Percentiles rank a stretch among this genome's conserved stretches.
Evolutionary conservation across 148 eudicot species (phyloP).

Genomic region (Camellia granthamiana): DNA sequence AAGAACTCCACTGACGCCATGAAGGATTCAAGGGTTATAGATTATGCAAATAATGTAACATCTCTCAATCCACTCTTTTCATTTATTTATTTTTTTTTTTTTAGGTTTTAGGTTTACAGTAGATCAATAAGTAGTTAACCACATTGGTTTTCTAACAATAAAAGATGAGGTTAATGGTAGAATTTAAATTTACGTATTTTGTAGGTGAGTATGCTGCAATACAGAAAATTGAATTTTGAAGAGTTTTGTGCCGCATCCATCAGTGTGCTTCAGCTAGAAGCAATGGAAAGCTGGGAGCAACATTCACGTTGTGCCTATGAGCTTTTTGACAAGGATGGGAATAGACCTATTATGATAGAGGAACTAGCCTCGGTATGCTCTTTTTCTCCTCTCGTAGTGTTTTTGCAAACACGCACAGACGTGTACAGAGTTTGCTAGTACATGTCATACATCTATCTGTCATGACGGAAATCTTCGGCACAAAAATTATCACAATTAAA

Average conservation of each 20-base stretch:
- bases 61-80: not conserved
- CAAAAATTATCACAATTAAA: too few species aligned
- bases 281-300: slow-evolving; percentile 88
- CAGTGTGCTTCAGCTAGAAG: slow-evolving; percentile 91
- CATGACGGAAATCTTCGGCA: not conserved
- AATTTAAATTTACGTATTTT: not conserved
- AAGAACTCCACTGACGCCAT: slow-evolving; percentile 77
- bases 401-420: not conserved
- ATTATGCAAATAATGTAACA: slow-evolving; percentile 65
- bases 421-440: not conserved
- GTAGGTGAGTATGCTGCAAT: slow-evolving; percentile 84
- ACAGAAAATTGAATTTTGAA: slow-evolving; percentile 83
- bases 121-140: too few species aligned
- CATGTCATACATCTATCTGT: not conserved
- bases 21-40: slow-evolving; percentile 87
- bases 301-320: slow-evolving; percentile 87
- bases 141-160: not conserved
- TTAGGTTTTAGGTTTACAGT: not conserved
- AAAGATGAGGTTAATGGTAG: not conserved
- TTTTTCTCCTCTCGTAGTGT: not conserved
- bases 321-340: slow-evolving; percentile 91
- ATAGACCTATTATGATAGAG: slow-evolving; percentile 89
- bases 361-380: slow-evolving; percentile 85
- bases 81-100: not conserved
- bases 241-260: slow-evolving; percentile 86